Evolutionary conservation across 164 flowering plant genomes (phyloP), one percentile per base, ranked within the genome.

Genomic region (Umbellularia californica): DNA sequence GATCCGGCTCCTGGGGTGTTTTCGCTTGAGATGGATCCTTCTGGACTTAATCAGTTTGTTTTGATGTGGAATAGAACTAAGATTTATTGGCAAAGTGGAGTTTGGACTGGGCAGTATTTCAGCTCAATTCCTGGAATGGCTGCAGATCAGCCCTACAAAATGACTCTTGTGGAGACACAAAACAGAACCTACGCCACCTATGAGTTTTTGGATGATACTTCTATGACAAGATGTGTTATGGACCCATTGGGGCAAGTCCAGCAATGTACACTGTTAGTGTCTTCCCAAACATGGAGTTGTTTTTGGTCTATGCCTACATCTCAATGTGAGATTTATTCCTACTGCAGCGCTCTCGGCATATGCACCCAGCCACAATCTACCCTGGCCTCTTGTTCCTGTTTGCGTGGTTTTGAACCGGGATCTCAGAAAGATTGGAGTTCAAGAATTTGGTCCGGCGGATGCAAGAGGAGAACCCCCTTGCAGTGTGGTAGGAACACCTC

Each of bases 151-250:
- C 22, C 22, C 20, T 64, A 23, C 67, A 64, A 64, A 22, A 22
- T 64, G 27, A 11, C 1, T 13, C 24, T n/a, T 22, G n/a, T 12
- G 9, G 28, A 70, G 52, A 14, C 13, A 0, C 13, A 70, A 50
- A 73, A 63, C 70, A 77, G 62, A 23, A 81, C 50, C 28, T 80
- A 80, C 12, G 68, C 72, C 63, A 80, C 75, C 1, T 80, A 77
- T 50, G 0, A 24, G 4, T 17, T 71, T 11, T 25, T 60, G 2
- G 14, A 52, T 35, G 15, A 10, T 10, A 30, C 58, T 47, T 0
- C 58, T 35, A 1, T 77, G 41, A 28, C 78, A 10, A 80, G 80
- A 64, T 27, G 28, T 24, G 74, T 74, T 22, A n/a, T 77, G 50
- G 80, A 27, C 51, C 0, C 33, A 2, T 41, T 78, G 1, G 82